phyloP scores from a whole-genome alignment of 2,329 filamentous ascomycete genomes.

The Fonsecaea monophora region DNA sequence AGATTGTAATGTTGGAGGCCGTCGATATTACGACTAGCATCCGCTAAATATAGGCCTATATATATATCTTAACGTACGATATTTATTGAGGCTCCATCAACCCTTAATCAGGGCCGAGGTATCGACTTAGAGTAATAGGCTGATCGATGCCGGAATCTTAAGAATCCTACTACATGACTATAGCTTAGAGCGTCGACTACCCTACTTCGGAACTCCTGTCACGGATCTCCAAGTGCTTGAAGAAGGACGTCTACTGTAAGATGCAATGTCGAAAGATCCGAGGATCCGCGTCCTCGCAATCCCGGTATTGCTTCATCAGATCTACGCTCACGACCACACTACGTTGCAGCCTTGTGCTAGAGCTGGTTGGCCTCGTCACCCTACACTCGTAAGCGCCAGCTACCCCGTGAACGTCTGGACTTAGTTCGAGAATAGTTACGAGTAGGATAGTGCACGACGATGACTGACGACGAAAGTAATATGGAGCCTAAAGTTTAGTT shows the following conservation, averaged over 20 bases:
- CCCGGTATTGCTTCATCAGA: background rate
- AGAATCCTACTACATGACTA: background rate
- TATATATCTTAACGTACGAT: background rate
- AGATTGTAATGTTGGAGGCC: background rate
- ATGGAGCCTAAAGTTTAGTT: background rate
- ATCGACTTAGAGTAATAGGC: background rate
- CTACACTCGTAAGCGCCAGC: background rate
- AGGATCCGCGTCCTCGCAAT: background rate
- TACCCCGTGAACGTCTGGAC: background rate
- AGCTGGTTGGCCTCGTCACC: background rate
- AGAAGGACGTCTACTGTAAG: background rate
- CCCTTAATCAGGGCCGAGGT: background rate
- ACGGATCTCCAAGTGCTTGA: background rate
- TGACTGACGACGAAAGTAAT: background rate
- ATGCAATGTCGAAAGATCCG: slow-evolving; percentile 6
- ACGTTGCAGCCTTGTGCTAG: background rate
- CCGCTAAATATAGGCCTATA: background rate
- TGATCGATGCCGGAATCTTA: background rate
- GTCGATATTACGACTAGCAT: too few relatives aligned
- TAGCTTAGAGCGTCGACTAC: slow-evolving; percentile 15
- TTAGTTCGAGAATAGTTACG: background rate
- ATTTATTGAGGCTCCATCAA: background rate
- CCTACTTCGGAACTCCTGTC: background rate
- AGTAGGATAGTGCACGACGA: background rate
- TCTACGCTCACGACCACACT: too few relatives aligned